Conservation (phyloP, 1,139 yeast species). For the Scheffersomyces insectosa region DNA sequence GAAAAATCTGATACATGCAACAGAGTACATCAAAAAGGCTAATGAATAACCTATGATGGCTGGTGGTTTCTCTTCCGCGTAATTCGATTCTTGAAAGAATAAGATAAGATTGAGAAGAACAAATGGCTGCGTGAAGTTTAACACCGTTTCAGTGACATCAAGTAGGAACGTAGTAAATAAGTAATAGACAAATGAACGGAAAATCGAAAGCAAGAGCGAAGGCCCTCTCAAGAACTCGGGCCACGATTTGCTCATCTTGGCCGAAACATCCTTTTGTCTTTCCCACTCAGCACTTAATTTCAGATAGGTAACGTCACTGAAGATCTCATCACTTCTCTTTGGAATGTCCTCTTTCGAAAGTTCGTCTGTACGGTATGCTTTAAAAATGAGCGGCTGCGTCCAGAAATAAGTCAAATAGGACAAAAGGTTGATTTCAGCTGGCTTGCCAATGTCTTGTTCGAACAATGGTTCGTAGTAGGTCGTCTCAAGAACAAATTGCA, state of each 20-base stretch:
- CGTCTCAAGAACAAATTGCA: constrained; percentile 15
- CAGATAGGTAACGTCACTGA: constrained; percentile 7
- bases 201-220: constrained; percentile 18
- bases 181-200: constrained; percentile 9
- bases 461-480: constrained; percentile 16
- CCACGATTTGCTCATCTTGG: constrained; percentile 1
- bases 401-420: constrained; percentile 25
- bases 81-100: constrained; percentile 14
- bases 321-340: constrained; percentile 5
- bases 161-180: constrained; percentile 9
- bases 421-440: constrained; percentile 17
- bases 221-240: constrained; percentile 12
- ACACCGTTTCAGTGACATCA: constrained; percentile 13
- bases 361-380: constrained; percentile 21
- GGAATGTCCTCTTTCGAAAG: constrained; percentile 25
- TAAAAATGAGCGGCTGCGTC: constrained; percentile 24
- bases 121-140: constrained; percentile 21
- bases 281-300: constrained; percentile 10
- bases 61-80: constrained; percentile 17
- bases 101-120: constrained; percentile 22
- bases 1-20: constrained; percentile 17
- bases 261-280: constrained; percentile 4
- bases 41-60: constrained; percentile 22
- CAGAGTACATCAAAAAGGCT: constrained; percentile 18
- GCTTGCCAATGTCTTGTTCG: constrained; percentile 13